These are phyloP conservation scores for Tricholoma terreum DNA, from an alignment of 768 basidiomycete species.

Conservation along the genomic window DNA sequence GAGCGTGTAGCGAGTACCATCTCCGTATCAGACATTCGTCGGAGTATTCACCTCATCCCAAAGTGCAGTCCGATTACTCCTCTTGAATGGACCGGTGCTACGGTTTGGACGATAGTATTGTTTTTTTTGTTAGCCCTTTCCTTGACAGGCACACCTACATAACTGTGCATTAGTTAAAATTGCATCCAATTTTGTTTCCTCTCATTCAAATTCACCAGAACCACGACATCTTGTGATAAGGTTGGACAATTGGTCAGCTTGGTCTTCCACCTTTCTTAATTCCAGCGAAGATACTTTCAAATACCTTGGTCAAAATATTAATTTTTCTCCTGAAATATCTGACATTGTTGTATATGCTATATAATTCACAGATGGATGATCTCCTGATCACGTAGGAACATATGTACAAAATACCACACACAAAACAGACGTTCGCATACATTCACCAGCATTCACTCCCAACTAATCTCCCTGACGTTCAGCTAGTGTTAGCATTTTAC, in stretches of 20 bases:
- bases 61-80: constrained; percentile 18
- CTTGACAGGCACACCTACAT: constrained; percentile 15
- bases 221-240: too few relatives aligned
- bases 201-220: too few relatives aligned
- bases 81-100: constrained; percentile 17
- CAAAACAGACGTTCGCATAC: too few relatives aligned
- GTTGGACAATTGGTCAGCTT: too few relatives aligned
- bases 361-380: neutral
- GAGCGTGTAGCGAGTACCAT: constrained; percentile 21
- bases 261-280: too few relatives aligned
- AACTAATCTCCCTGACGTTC: too few relatives aligned
- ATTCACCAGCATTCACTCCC: too few relatives aligned
- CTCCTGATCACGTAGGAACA: too few relatives aligned
- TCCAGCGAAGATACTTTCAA: too few relatives aligned
- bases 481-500: too few relatives aligned
- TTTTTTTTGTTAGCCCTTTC: constrained; percentile 17
- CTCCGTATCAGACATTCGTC: constrained; percentile 22
- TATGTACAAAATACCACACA: too few relatives aligned
- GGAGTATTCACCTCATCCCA: constrained; percentile 29
- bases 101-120: constrained; percentile 15
- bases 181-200: neutral
- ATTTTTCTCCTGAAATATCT: neutral
- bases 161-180: constrained; percentile 3
- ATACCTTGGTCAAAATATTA: neutral
- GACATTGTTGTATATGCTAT: neutral